Base-by-base conservation (phyloP, 768 basidiomycete genomes). In the Leucosporidium yakuticum region DNA sequence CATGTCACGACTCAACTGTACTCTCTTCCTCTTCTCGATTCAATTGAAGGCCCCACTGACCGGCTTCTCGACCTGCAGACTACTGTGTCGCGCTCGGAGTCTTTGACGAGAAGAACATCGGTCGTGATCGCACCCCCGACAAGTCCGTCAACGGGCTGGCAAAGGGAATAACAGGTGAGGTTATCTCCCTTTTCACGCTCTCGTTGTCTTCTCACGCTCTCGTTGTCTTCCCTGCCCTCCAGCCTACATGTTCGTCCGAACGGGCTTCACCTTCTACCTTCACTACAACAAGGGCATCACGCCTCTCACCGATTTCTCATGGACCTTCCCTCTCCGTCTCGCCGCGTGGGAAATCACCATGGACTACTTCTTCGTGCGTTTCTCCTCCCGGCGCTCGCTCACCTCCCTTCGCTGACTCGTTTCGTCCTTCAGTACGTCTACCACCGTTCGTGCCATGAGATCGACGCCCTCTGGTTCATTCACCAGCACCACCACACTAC, bases 61-160 rank as follows among this genome's bases (percentile, higher is more conserved):
- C 44, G 15, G 2, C n/a, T 21, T 51, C 25, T 15, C 44, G n/a
- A n/a, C 15, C 25, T 58, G 4, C 54, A 69, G 68, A 47, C 34
- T 58, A 58, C 49, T 69, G 68, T 39, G 68, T 69, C n/a, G 11
- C 48, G n/a, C 57, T 62, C 39, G 68, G 68, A 23, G 62, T 61
- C 14, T 55, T 69, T 5, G 68, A 69, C 55, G 68, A 69, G 64
- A 62, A 62, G 64, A 48, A 69, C 6, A 65, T 65, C n/a, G 63
- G 64, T n/a, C 60, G 68, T 14, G 68, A 69, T 32, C 60, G 68
- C 4, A 69, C 68, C 23, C 68, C 68, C 12, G 68, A 69, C 64
- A 62, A 65, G 49, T 65, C 64, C n/a, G 68, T 69, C n/a, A 57
- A 62, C 34, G 39, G 62, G 14, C 64, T 69, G 15, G 68, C 68